phyloP scores from a whole-genome alignment of 345 rosid species.

The Ailanthus altissimus region DNA sequence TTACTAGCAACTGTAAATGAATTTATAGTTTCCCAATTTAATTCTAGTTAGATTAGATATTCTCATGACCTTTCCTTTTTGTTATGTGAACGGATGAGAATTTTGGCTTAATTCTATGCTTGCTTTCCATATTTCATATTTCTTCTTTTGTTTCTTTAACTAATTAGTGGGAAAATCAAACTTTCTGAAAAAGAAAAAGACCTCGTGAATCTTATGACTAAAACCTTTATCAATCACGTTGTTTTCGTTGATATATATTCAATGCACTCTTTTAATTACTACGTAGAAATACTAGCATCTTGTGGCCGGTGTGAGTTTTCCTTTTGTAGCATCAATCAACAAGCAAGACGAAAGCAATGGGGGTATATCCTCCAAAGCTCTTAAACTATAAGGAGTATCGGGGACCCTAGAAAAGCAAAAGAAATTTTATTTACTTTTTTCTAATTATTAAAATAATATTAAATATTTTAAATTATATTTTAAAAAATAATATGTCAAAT shows the following conservation, averaged over 20 bases:
- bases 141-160: neutral
- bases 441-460: no score
- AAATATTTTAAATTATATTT: no score
- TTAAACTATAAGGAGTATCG: no score
- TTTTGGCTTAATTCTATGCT: neutral
- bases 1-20: no score
- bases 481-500: no score
- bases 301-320: no score
- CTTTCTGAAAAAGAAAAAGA: neutral
- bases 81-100: neutral
- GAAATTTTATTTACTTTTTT: no score
- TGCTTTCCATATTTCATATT: no score
- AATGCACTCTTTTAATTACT: neutral
- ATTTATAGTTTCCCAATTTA: no score
- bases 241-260: neutral
- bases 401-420: no score
- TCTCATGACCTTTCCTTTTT: neutral
- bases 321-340: neutral
- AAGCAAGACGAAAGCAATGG: neutral
- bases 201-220: neutral
- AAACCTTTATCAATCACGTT: neutral
- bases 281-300: no score
- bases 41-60: neutral
- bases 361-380: neutral
- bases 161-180: neutral